These are phyloP conservation scores for Nepenthes alata DNA, from an alignment of 179 eudicot species.

Conservation along the genomic window DNA sequence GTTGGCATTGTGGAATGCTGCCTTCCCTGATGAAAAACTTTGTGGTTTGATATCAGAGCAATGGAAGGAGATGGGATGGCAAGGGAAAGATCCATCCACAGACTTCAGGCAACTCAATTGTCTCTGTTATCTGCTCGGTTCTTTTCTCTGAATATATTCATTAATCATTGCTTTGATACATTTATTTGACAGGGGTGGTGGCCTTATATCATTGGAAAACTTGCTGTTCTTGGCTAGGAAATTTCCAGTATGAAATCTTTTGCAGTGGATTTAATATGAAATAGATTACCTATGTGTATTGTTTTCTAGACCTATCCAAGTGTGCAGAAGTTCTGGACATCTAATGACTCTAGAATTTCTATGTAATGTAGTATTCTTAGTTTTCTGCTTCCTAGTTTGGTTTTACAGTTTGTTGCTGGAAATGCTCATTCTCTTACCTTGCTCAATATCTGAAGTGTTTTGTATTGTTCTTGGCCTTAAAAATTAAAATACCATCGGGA, in stretches of 20 bases:
- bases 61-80: slow-evolving; percentile 99
- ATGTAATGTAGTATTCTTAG: too few species aligned
- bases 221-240: slow-evolving; percentile 53
- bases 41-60: slow-evolving; percentile 70
- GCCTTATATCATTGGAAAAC: slow-evolving; percentile 73
- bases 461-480: too few species aligned
- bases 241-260: slow-evolving; percentile 41
- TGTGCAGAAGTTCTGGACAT: too few species aligned
- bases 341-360: too few species aligned
- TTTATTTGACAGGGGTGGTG: slow-evolving; percentile 60
- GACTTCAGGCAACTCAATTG: slow-evolving; percentile 53
- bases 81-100: slow-evolving; percentile 97
- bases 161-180: background rate
- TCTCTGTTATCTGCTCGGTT: background rate
- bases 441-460: too few species aligned
- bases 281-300: background rate
- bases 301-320: too few species aligned
- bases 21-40: slow-evolving; percentile 70
- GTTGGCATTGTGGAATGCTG: slow-evolving; percentile 73
- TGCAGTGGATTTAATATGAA: background rate
- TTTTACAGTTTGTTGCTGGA: too few species aligned
- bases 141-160: too few species aligned
- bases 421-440: too few species aligned
- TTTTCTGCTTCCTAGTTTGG: too few species aligned
- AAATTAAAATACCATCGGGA: too few species aligned